phyloP scores from a whole-genome alignment of 2,329 filamentous ascomycete genomes.

The Trichoderma brevicompactum region DNA sequence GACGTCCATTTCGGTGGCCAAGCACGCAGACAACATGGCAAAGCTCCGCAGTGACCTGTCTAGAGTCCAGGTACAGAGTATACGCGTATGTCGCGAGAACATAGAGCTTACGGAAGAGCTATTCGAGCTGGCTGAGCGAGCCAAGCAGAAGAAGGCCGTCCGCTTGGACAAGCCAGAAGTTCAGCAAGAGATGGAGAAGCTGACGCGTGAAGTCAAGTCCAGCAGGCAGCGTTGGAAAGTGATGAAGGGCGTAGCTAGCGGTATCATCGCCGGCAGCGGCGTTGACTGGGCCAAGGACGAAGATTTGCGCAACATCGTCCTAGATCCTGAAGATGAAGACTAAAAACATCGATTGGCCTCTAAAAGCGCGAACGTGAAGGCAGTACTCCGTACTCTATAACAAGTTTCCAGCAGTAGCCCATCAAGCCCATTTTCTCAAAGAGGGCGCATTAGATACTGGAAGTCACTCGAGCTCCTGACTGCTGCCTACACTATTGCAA shows the following conservation, averaged over 20 bases:
- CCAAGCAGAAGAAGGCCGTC: conserved; percentile 56
- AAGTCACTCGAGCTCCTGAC: not conserved
- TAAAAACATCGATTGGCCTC: conserved; percentile 18
- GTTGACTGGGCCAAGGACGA: conserved; percentile 78
- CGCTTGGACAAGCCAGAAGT: conserved; percentile 58
- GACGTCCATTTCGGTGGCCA: conserved; percentile 65
- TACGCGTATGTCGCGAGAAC: conserved; percentile 63
- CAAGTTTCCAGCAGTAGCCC: not conserved
- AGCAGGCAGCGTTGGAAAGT: conserved; percentile 72
- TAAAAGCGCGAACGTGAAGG: not conserved
- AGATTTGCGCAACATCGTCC: conserved; percentile 68
- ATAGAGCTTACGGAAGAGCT: conserved; percentile 65
- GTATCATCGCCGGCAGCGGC: conserved; percentile 78
- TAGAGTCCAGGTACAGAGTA: conserved; percentile 61
- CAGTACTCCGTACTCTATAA: not conserved
- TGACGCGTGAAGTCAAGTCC: conserved; percentile 63
- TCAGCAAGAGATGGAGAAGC: conserved; percentile 58
- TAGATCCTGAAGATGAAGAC: conserved; percentile 63
- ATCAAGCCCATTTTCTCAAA: not conserved
- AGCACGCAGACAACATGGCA: conserved; percentile 59
- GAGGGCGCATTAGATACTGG: not conserved
- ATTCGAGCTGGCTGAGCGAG: conserved; percentile 64
- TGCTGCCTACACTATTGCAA: not conserved
- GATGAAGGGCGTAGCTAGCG: conserved; percentile 78
- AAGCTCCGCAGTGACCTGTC: conserved; percentile 58